Percentiles rank a stretch among this genome's conserved stretches.
Evolutionary conservation across 2,329 filamentous ascomycete genomes (phyloP).

Genomic region (Endothia cerciana): DNA sequence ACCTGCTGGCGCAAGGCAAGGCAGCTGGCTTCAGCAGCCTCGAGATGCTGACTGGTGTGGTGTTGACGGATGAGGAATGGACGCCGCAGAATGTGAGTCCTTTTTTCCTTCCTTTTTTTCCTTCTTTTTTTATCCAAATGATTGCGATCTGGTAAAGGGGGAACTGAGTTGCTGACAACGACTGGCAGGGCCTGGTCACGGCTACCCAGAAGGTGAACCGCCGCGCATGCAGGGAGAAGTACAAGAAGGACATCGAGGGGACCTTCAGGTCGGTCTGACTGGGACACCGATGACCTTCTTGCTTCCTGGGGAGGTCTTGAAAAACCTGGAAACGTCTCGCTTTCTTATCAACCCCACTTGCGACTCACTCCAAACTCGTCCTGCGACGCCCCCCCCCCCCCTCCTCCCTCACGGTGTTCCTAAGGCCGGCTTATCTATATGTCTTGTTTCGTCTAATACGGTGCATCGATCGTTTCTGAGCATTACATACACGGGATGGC

Average conservation of each 20-base stretch:
- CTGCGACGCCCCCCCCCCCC: not conserved
- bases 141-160: constrained; percentile 17
- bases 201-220: constrained; percentile 67
- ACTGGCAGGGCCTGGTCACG: constrained; percentile 59
- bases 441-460: not conserved
- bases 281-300: not conserved
- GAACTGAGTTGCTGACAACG: not conserved
- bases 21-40: constrained; percentile 69
- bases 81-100: constrained; percentile 79
- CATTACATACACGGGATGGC: not conserved
- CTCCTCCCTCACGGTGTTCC: no score
- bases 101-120: no score
- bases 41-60: constrained; percentile 76
- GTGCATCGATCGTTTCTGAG: not conserved
- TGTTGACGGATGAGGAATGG: constrained; percentile 86
- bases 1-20: constrained; percentile 67
- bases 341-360: no score
- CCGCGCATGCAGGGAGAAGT: constrained; percentile 53
- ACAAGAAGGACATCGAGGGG: constrained; percentile 55
- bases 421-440: no score
- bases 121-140: no score
- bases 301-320: not conserved
- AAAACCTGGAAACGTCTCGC: not conserved
- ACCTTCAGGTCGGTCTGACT: constrained; percentile 38
- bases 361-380: not conserved